Conservation (phyloP, 2,329 filamentous ascomycete species). For the Madurella fahalii region DNA sequence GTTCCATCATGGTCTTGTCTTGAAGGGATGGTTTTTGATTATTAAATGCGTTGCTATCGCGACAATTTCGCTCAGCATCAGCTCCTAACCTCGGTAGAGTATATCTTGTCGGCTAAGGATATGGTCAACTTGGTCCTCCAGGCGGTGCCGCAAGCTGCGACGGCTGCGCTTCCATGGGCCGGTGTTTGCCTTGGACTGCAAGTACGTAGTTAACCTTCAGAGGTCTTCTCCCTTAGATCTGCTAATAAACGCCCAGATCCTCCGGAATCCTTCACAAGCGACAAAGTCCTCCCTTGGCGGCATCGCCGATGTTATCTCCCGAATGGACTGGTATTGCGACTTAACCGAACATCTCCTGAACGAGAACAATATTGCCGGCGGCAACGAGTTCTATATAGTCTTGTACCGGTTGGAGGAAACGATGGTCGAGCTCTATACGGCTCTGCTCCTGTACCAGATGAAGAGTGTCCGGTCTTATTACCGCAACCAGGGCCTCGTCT, state of each 20-base stretch:
- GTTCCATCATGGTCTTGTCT: too few species aligned
- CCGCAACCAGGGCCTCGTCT: constrained; percentile 24
- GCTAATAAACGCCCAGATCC: constrained; percentile 9
- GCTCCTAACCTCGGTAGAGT: too few species aligned
- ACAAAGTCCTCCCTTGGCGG: constrained; percentile 17
- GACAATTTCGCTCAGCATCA: too few species aligned
- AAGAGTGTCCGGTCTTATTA: constrained; percentile 36
- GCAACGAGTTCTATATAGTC: neutral
- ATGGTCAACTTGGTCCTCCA: too few species aligned
- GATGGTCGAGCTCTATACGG: constrained; percentile 32
- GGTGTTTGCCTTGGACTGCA: constrained; percentile 16
- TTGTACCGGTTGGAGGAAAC: neutral
- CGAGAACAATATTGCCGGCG: neutral
- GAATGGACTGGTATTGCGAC: constrained; percentile 21
- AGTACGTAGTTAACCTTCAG: constrained; percentile 5
- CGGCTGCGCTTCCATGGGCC: constrained; percentile 13
- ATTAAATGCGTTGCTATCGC: too few species aligned
- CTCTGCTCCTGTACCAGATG: constrained; percentile 38
- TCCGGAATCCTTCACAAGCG: constrained; percentile 16
- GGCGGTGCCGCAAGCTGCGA: too few species aligned
- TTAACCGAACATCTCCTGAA: constrained; percentile 17
- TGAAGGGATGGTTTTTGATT: too few species aligned
- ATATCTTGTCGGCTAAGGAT: too few species aligned
- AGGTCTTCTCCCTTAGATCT: neutral
- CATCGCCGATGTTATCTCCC: constrained; percentile 17